Percentiles rank a stretch among this genome's conserved stretches.
phyloP scores from a whole-genome alignment of 495 filamentous ascomycete species.

The Rhypophila decipiens region DNA sequence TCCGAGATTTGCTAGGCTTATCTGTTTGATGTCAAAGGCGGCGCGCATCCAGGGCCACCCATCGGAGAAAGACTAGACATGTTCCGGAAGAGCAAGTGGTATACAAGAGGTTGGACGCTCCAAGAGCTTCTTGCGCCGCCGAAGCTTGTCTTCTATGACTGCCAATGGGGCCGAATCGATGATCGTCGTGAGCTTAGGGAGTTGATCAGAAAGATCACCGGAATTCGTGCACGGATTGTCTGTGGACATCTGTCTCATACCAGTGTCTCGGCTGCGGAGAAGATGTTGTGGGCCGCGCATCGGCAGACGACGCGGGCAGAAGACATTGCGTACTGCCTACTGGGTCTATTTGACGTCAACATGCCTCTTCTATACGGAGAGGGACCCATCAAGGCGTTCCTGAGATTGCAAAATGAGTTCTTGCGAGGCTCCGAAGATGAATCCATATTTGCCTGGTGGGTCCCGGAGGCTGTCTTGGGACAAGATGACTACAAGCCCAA shows the following conservation, averaged over 20 bases:
- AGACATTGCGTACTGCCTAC: constrained; percentile 11
- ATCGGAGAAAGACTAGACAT: too few species aligned
- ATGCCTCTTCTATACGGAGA: constrained; percentile 16
- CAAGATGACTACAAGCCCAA: too few species aligned
- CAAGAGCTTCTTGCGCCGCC: constrained; percentile 32
- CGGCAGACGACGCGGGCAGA: constrained; percentile 8
- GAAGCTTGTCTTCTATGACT: constrained; percentile 23
- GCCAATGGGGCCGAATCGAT: constrained; percentile 16
- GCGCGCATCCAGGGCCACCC: neutral
- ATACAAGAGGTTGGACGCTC: constrained; percentile 30
- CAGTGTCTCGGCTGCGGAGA: neutral
- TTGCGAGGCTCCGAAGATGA: neutral
- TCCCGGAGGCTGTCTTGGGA: neutral
- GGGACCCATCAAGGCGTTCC: constrained; percentile 9
- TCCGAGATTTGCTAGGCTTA: constrained; percentile 24
- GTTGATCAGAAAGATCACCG: neutral
- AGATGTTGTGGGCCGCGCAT: constrained; percentile 12
- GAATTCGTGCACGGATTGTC: constrained; percentile 1
- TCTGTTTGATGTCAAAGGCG: constrained; percentile 8
- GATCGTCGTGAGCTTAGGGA: neutral
- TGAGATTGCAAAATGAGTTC: constrained; percentile 10
- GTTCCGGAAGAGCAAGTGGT: constrained; percentile 19
- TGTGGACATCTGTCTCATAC: neutral
- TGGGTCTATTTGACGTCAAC: constrained; percentile 15
- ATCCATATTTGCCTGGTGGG: neutral